phyloP scores from a whole-genome alignment of 2,329 filamentous ascomycete species.

The Cordyceps javanica region DNA sequence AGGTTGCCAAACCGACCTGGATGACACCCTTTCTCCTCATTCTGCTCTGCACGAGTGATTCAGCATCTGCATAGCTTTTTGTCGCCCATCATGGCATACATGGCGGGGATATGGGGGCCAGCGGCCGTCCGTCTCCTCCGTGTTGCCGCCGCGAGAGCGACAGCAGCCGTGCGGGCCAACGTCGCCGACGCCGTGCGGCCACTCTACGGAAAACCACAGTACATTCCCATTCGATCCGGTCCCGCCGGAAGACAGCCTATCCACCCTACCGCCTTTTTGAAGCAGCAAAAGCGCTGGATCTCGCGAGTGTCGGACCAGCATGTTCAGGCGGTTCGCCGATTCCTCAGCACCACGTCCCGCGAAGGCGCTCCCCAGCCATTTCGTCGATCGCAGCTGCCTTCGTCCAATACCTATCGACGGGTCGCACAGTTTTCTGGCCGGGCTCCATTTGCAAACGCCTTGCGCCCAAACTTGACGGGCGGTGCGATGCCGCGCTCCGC shows the following conservation, averaged over 20 bases:
- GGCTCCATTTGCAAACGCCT: slow-evolving; percentile 79
- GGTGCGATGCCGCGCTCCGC: slow-evolving; percentile 78
- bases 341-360: slow-evolving; percentile 37
- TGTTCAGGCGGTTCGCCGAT: slow-evolving; percentile 42
- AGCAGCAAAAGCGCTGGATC: slow-evolving; percentile 46
- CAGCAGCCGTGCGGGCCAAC: slow-evolving; percentile 45
- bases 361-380: slow-evolving; percentile 23
- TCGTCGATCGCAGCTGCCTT: slow-evolving; percentile 44
- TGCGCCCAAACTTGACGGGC: slow-evolving; percentile 88
- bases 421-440: slow-evolving; percentile 61
- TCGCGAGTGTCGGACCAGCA: slow-evolving; percentile 38
- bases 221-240: slow-evolving; percentile 36
- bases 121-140: slow-evolving; percentile 49
- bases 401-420: slow-evolving; percentile 43
- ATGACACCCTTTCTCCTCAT: slow-evolving; percentile 17
- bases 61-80: slow-evolving; percentile 16
- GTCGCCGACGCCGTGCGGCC: slow-evolving; percentile 39
- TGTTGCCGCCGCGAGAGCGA: slow-evolving; percentile 44
- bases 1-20: neutral
- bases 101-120: slow-evolving; percentile 52
- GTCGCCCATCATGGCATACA: slow-evolving; percentile 44
- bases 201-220: slow-evolving; percentile 40
- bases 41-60: slow-evolving; percentile 16
- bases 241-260: slow-evolving; percentile 42
- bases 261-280: slow-evolving; percentile 46